Evolutionary conservation across 1,284 basidiomycete species (phyloP), one percentile per base, ranked within the genome.

Genomic region (Laetiporus sulphureus): DNA sequence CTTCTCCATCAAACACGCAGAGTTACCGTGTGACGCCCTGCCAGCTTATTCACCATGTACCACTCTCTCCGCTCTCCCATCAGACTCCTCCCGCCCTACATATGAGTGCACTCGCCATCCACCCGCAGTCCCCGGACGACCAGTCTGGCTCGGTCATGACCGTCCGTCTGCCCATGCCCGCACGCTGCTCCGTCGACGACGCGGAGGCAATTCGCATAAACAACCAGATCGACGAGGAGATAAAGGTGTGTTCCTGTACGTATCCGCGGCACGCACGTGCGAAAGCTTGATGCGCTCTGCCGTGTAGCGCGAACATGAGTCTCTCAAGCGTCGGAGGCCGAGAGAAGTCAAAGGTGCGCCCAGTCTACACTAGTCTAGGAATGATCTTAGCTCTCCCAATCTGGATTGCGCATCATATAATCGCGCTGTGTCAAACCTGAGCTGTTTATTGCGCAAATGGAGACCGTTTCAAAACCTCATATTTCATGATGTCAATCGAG

Each of bases 161-260:
- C 25, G 6, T 42, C 36, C 33, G 18, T 15, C 37, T 41, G 16
- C 38, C 40, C 15, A 38, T 39, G 40, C 24, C 36, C 16, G 15
- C 31, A n/a, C 36, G 33, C 2, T 27, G 35, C 16, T 23, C 54
- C 41, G 53, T 58, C 33, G 66, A 69, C 33, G 66, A 73, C 20
- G 70, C 69, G 35, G 68, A 74, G 40, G 75, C 80, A 3, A 55
- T 65, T 27, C 69, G 69, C 38, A 66, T 74, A 48, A 83, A 77
- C 65, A 72, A 73, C 53, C 63, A 66, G 53, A 87, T 87, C 55
- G 84, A 87, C 59, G 80, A 84, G 43, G 77, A 82, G 38, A 65
- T 86, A 53, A 77, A 67, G 65, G 83, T 83, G 43, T 40, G 72
- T 58, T n/a, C n/a, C n/a, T 27, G 11, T 34, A 20, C 27, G 21